Evolutionary conservation across 2,329 filamentous ascomycete species (phyloP), one percentile per base, ranked within the genome.

Genomic region (Arthrobotrys iridis): DNA sequence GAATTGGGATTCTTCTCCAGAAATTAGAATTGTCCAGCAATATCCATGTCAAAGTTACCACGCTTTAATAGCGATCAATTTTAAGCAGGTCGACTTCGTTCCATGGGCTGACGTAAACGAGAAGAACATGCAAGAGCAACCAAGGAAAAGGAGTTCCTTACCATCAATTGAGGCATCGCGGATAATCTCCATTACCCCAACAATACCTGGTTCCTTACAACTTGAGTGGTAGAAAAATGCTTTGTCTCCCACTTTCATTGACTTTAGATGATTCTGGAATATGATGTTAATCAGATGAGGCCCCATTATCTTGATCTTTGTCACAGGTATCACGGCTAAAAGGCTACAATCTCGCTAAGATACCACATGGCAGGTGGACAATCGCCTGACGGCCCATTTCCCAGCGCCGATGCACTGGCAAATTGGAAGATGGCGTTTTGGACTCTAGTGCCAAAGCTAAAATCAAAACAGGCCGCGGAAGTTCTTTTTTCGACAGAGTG

Each of bases 201-300:
- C 93, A 52, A 98, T 93, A 1, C 92, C 94, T 0, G 93, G 93
- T 22, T 90, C 87, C 57, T 77, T 71, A 67, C 77, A 75, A 60
- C 73, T 76, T 48, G 92, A 96, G 83, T 97, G 94, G 81, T 98
- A 98, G 84, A 99, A 98, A 84, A 99, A 98, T 24, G 93, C 93
- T 30, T 93, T 85, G 80, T 99, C 95, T 58, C 93, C 93, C 66
- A 89, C 89, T 79, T 92, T 93, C 95, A 99, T 99, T 6, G 89
- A 88, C 28, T 92, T 88, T 83, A 99, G 89, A 81, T 97, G 93
- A 80, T 97, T 98, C 62, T 75, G 58, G 22, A 40, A 59, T 40
- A 57, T 20, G 45, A 48, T 20, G 62, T 73, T 65, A 77, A 45
- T 46, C 41, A 58, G 57, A 55, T 30, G n/a, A 52, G 43, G 13